Base-by-base conservation (phyloP, 495 filamentous ascomycete genomes). In the Aspergillus homomorphus region DNA sequence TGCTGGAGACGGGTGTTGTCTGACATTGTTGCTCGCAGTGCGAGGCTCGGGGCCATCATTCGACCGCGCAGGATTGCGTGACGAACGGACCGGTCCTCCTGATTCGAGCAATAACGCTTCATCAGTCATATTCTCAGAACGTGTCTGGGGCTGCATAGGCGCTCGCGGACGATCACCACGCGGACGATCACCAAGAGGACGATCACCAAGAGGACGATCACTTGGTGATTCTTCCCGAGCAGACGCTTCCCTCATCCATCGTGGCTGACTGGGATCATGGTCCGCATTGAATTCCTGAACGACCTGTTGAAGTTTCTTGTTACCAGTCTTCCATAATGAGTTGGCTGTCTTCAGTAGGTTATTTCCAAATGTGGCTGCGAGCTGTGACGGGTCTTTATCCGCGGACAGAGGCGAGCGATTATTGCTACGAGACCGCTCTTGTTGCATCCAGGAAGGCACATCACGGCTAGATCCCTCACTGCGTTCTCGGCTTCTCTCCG, bases 321-420 rank as follows among this genome's bases (percentile, higher is more conserved):
- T 91, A 2, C 92, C 87, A 6, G 87, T 87, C 69, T 96, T 98
- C 94, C 94, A 98, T 2, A 98, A 70, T 2, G 88, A 89, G 62
- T 91, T 92, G 1, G 95, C 94, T n/a, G 91, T 90, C 67, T 98
- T 98, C 66, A 96, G 83, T 14, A 98, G 69, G 59, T 84, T 96
- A 30, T 80, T 89, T 18, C 94, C 88, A 66, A 97, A 78, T 57
- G 89, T 88, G 14, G 91, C 84, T 12, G 94, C 94, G 16, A 86
- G 79, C 59, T 92, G 89, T 0, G 90, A 78, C 42, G 95, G 80
- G 61, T 96, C 94, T 54, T 77, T 85, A 24, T 96, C 93, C 1
- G 75, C 80, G 30, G 76, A 77, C 2, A 76, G 78, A 2, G 85
- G 84, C 4, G 85, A 85, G 38, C 80, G 75, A 54, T 77, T 87